phyloP scores from a whole-genome alignment of 192 early-diverging fungal species.

The Rhizophagus sp. region DNA sequence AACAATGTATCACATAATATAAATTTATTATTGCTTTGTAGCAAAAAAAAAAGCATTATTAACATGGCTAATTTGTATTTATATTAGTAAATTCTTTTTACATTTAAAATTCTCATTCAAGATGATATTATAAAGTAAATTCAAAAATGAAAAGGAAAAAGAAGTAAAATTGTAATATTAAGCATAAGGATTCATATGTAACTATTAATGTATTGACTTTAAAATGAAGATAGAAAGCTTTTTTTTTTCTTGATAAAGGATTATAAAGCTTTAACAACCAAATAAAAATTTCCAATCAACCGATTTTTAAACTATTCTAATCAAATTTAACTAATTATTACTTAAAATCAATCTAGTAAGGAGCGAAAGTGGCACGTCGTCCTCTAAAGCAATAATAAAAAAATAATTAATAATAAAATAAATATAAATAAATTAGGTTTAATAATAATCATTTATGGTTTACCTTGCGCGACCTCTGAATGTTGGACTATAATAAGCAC shows the following conservation, averaged over 20 bases:
- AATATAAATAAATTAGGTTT: not conserved
- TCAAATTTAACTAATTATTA: not conserved
- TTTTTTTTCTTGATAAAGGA: not conserved
- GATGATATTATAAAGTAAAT: not conserved
- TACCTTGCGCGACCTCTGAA: conserved; percentile 32
- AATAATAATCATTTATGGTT: not conserved
- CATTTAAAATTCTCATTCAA: not conserved
- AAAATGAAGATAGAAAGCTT: not conserved
- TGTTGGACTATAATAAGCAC: conserved; percentile 36
- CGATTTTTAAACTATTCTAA: not conserved
- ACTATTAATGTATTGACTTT: not conserved
- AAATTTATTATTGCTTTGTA: not conserved
- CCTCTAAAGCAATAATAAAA: not conserved
- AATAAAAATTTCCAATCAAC: not conserved
- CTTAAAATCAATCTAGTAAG: not conserved
- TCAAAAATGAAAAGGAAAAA: not conserved
- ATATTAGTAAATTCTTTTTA: not conserved
- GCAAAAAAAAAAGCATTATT: not conserved
- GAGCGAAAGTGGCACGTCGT: not conserved
- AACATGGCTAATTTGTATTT: not conserved
- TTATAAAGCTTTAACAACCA: not conserved
- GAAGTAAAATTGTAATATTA: not conserved
- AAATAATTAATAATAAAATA: not conserved
- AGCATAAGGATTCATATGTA: not conserved
- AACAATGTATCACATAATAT: not conserved